phyloP scores from a whole-genome alignment of 495 filamentous ascomycete species.

The Neurospora sp. region DNA sequence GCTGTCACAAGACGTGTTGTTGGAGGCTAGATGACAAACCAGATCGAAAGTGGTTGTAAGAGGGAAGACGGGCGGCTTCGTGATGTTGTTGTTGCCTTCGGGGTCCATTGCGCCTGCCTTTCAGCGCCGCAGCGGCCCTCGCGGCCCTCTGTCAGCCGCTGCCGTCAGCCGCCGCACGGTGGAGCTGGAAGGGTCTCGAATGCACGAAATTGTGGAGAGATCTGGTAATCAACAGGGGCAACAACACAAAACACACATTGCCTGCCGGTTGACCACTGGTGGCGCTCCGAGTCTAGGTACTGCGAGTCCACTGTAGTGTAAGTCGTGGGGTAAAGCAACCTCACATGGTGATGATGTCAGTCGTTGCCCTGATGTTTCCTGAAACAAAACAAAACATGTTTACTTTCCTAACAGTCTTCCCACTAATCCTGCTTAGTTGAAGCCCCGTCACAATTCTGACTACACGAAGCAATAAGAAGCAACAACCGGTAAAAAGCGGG shows the following conservation, averaged over 20 bases:
- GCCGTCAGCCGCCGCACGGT: neutral
- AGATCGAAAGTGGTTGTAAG: neutral
- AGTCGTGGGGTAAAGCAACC: neutral
- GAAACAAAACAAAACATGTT: neutral
- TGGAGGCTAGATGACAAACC: neutral
- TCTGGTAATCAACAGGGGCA: neutral
- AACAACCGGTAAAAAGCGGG: neutral
- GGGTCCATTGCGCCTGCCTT: neutral
- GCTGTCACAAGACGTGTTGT: neutral
- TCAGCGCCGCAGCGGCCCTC: neutral
- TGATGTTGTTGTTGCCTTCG: neutral
- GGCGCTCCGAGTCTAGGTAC: neutral
- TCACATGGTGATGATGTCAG: neutral
- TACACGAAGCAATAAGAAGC: too few species aligned
- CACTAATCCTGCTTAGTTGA: neutral
- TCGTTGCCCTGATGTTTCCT: neutral
- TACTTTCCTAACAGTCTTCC: neutral
- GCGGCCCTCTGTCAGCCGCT: neutral
- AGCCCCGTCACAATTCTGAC: too few species aligned
- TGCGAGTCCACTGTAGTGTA: neutral
- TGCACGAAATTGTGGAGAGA: neutral
- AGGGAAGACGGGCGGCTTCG: neutral
- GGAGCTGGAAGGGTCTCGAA: neutral
- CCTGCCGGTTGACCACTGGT: neutral
- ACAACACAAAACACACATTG: neutral